Conservation (phyloP, 177 flowering plant species). For the Tripterygium wilfordii region DNA sequence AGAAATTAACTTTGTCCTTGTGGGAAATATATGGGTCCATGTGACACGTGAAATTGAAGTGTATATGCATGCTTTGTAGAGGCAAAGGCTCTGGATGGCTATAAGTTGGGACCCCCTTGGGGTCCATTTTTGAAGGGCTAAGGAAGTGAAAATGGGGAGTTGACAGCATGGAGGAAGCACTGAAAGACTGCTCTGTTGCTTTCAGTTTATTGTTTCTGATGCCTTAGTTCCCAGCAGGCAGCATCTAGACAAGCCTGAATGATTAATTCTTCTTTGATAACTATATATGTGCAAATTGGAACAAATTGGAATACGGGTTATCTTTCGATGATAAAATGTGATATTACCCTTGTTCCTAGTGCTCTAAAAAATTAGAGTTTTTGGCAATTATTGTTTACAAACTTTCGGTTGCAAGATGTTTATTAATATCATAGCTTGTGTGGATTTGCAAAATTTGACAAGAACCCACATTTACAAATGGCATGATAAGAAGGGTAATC, state of each 20-base stretch:
- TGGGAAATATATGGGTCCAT: constrained; percentile 20
- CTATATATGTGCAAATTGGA: background rate
- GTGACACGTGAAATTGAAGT: constrained; percentile 27
- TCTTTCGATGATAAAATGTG: too few relatives aligned
- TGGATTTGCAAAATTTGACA: too few relatives aligned
- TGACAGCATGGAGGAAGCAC: constrained; percentile 24
- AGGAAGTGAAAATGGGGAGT: constrained; percentile 13
- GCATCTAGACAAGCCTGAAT: constrained; percentile 17
- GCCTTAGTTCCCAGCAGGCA: constrained; percentile 18
- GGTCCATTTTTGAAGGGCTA: background rate
- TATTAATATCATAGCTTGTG: too few relatives aligned
- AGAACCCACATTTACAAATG: too few relatives aligned
- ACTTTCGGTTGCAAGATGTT: too few relatives aligned
- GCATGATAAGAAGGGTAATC: too few relatives aligned
- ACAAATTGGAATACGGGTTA: too few relatives aligned
- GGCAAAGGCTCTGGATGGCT: constrained; percentile 12
- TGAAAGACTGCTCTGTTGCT: constrained; percentile 12
- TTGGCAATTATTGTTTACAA: too few relatives aligned
- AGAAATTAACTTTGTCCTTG: background rate
- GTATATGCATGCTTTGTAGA: constrained; percentile 9
- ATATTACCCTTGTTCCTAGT: too few relatives aligned
- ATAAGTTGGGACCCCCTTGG: constrained; percentile 21
- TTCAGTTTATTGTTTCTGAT: constrained; percentile 8
- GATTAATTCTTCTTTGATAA: constrained; percentile 3
- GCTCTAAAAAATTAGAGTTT: too few relatives aligned